Evolutionary conservation across 2,329 filamentous ascomycete genomes (phyloP), one percentile per base, ranked within the genome.

Genomic region (Fusarium torulosum): DNA sequence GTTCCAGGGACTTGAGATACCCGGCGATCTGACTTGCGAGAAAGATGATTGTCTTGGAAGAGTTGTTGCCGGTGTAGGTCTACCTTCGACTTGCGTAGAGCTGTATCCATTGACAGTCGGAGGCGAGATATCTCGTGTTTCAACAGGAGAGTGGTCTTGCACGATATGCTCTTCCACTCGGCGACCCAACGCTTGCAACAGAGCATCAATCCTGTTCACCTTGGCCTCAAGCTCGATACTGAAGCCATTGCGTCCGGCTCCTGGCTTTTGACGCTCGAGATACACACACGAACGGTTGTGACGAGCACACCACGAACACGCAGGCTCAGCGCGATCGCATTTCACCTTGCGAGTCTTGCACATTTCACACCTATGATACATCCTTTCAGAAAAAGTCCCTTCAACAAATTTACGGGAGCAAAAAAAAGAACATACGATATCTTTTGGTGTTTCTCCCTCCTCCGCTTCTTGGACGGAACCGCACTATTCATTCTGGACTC

Each of bases 301-400:
- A 50, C 89, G 86, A 49, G 86, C 79, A 75, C 90, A 92, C 90
- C 90, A 92, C 21, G 89, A 89, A 77, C 90, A 92, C n/a, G 84
- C 84, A 3, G 85, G 85, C 70, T 87, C 85, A 33, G 81, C 80
- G 56, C 85, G 83, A 72, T 88, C 84, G 71, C 80, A 82, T 66
- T 82, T 82, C 25, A 82, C 80, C 69, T 82, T 82, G 44, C 80
- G 77, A 25, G 79, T 79, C 71, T 82, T 82, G 75, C 80, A 82
- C 45, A 81, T 74, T 70, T 82, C 80, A 68, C 80, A 82, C 59
- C 80, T 81, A 31, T 23, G 7, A 43, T 31, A 25, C 43, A 43
- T 13, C 19, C 15, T 17, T 17, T 62, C 19, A 60, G 56, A 55
- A 6, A 35, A 23, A 4, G 27, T 29, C n/a, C 7, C 8, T 15